Evolutionary conservation across 495 filamentous ascomycete species (phyloP).

Genomic region (Hypoxylon fragiforme): DNA sequence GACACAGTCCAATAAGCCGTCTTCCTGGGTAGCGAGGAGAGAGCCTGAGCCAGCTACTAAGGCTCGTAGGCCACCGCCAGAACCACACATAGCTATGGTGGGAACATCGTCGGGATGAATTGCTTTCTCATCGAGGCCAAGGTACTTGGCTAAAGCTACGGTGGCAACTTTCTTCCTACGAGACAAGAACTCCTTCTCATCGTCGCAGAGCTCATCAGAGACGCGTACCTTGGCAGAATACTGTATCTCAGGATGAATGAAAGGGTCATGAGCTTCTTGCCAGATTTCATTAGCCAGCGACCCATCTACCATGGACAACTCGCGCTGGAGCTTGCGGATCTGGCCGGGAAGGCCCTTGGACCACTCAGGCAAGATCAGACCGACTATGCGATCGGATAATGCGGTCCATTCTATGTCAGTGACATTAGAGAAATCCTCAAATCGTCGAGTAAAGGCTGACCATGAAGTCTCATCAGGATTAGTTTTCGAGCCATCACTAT

Average conservation of each 20-base stretch:
- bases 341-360: slow-evolving; percentile 73
- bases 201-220: slow-evolving; percentile 77
- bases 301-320: slow-evolving; percentile 82
- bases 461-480: slow-evolving; percentile 52
- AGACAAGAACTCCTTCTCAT: slow-evolving; percentile 72
- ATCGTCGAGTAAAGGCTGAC: slow-evolving; percentile 60
- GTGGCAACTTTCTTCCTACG: slow-evolving; percentile 66
- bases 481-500: slow-evolving; percentile 5
- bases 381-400: slow-evolving; percentile 66
- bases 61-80: slow-evolving; percentile 86
- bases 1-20: slow-evolving; percentile 86
- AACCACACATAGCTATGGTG: slow-evolving; percentile 88
- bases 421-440: slow-evolving; percentile 60
- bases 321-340: slow-evolving; percentile 80
- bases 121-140: slow-evolving; percentile 73
- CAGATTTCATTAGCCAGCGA: slow-evolving; percentile 92
- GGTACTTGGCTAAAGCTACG: slow-evolving; percentile 76
- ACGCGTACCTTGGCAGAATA: slow-evolving; percentile 80
- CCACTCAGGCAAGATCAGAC: slow-evolving; percentile 81
- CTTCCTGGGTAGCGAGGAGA: slow-evolving; percentile 75
- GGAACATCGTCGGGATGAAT: slow-evolving; percentile 94
- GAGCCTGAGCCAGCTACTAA: slow-evolving; percentile 88
- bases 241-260: slow-evolving; percentile 81
- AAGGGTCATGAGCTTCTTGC: slow-evolving; percentile 82
- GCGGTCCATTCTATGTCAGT: slow-evolving; percentile 59